These are phyloP conservation scores for Suillus subalutaceus DNA, from an alignment of 768 basidiomycete species.

Conservation along the genomic window DNA sequence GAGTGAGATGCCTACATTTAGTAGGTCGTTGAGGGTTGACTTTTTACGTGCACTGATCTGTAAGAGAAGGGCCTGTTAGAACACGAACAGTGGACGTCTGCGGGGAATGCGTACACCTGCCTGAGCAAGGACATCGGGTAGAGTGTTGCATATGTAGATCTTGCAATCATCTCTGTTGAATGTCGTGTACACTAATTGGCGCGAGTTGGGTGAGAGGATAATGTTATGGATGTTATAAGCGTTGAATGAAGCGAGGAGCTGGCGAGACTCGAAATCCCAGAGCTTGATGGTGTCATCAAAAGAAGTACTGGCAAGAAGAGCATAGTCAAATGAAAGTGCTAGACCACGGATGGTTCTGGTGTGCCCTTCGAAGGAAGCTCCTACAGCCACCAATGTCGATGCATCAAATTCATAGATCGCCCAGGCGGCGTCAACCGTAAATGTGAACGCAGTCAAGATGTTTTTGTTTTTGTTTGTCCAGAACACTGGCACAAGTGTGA, in stretches of 20 bases:
- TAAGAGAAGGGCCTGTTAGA: neutral
- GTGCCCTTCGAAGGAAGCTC: neutral
- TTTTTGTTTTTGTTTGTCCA: neutral
- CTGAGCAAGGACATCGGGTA: neutral
- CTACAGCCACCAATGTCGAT: neutral
- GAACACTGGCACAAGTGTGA: neutral
- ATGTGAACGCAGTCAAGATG: neutral
- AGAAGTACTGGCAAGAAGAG: neutral
- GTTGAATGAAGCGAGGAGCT: neutral
- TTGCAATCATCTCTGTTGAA: neutral
- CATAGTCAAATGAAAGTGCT: no score
- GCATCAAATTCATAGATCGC: neutral
- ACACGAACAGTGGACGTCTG: neutral
- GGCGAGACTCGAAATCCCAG: no score
- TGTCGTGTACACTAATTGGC: neutral
- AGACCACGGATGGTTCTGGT: fast-evolving
- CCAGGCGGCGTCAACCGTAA: neutral
- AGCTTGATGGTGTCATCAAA: no score
- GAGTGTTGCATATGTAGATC: neutral
- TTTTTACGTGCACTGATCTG: neutral
- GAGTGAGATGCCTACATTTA: neutral
- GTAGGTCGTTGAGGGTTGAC: neutral
- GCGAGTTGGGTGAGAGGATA: neutral
- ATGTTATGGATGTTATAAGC: fast-evolving
- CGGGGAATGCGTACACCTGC: neutral